Percentiles rank a stretch among this genome's conserved stretches.
phyloP scores from a whole-genome alignment of 306 rosid genomes.

The Rubus parviflorus region DNA sequence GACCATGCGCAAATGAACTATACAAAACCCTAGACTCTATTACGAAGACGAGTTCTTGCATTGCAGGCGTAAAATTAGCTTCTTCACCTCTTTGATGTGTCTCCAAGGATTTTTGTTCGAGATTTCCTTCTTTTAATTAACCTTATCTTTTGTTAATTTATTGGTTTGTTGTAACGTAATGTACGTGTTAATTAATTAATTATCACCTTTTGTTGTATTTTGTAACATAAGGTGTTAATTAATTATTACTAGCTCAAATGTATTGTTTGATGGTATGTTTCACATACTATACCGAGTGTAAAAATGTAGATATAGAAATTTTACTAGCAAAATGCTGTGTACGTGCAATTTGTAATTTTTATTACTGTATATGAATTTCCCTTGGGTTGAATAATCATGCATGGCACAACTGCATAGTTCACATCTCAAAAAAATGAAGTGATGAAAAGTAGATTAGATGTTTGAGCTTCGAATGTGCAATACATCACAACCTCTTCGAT shows the following conservation, averaged over 20 bases:
- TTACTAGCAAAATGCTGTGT: not conserved
- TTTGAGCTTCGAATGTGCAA: not conserved
- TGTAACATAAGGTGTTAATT: constrained; percentile 41
- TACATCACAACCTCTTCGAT: not conserved
- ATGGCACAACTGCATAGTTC: not conserved
- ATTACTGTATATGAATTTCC: not conserved
- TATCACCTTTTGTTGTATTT: constrained; percentile 33
- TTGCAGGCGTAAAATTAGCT: constrained; percentile 27
- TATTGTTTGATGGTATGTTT: constrained; percentile 46
- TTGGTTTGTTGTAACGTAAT: constrained; percentile 19
- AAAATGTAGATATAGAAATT: constrained; percentile 45
- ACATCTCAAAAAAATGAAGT: not conserved
- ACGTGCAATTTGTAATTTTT: not conserved
- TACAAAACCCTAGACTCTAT: constrained; percentile 51
- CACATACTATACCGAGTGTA: constrained; percentile 52
- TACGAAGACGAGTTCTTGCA: constrained; percentile 36
- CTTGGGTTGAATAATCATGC: not conserved
- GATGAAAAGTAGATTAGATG: not conserved
- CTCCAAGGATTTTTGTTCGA: constrained; percentile 10
- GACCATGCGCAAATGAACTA: constrained; percentile 68
- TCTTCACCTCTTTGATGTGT: constrained; percentile 17
- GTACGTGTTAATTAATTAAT: constrained; percentile 29
- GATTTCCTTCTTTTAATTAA: not conserved
- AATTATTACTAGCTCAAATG: constrained; percentile 44
- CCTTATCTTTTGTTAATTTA: not conserved